Evolutionary conservation across 2,329 filamentous ascomycete genomes (phyloP), one percentile per base, ranked within the genome.

Genomic region (Fusarium buxicola): DNA sequence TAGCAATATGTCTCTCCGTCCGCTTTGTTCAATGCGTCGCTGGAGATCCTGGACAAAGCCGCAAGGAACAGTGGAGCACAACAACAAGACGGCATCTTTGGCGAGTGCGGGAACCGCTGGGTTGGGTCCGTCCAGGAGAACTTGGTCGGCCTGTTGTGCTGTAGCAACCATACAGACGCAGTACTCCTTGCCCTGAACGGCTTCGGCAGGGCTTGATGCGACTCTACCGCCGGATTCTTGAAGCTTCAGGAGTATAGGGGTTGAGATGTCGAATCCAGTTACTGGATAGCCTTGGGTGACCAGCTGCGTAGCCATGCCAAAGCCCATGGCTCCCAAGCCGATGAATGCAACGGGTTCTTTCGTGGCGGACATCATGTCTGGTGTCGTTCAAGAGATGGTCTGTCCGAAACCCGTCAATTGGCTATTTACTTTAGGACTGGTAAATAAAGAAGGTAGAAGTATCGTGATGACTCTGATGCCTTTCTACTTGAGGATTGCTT

Each of bases 271-370:
- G 35, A 65, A 65, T 12, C 62, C 59, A 8, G 55, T 55, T 11
- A 65, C 56, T 9, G 55, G 30, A 27, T 54, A 60, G 28, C 62
- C 59, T 41, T 57, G 35, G 8, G 45, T 57, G 32, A 65, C 32
- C 2, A 65, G 52, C 0, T 63, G 48, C 3, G 51, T 51, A 18
- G 62, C 62, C 62, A 63, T 65, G 31, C 62, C 62, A 8, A 63
- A 63, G 44, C 62, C 62, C 62, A 65, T 65, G 46, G 62, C 62
- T 41, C 62, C 62, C 2, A 65, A 55, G 27, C 55, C 62, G 11
- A 63, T 60, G n/a, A 65, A 65, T 13, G 55, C 58, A 39, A 63
- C 50, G 8, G 53, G 53, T 1, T 50, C 24, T 10, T 60, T 60
- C n/a, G 53, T 24, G 25, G 21, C 7, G 7, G 49, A n/a, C 57